Percentiles rank a stretch among this genome's conserved stretches.
Conservation (phyloP, 2,329 filamentous ascomycete genomes). For the Microcera coccophila region DNA sequence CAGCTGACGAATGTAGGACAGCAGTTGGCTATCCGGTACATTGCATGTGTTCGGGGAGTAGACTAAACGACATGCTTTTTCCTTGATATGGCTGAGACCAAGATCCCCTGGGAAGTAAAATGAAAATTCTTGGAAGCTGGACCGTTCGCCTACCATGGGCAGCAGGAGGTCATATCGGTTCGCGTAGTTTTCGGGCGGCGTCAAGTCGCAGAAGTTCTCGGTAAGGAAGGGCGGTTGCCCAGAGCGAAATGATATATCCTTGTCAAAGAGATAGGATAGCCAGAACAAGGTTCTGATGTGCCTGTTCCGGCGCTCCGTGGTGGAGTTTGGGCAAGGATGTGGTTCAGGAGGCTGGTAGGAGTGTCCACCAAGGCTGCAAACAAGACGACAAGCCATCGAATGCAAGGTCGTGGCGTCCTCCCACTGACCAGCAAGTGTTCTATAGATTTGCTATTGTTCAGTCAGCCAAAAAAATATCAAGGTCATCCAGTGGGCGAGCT, state of each 20-base stretch:
- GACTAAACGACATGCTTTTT: conserved; percentile 17
- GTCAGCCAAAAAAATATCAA: background rate
- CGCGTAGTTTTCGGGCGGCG: conserved; percentile 33
- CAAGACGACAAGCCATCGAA: conserved; percentile 8
- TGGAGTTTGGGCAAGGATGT: no score
- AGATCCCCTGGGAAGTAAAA: conserved; percentile 7
- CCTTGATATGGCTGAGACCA: conserved; percentile 17
- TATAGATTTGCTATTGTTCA: conserved; percentile 6
- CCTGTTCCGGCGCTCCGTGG: no score
- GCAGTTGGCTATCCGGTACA: conserved; percentile 21
- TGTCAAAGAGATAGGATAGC: conserved; percentile 27
- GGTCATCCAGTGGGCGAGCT: background rate
- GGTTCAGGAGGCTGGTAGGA: conserved; percentile 1
- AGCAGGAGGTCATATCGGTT: conserved; percentile 9
- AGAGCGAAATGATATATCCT: conserved; percentile 22
- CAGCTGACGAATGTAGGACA: conserved; percentile 25
- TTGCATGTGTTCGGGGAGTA: conserved; percentile 19
- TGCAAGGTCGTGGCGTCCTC: conserved; percentile 4
- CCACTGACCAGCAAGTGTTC: conserved; percentile 5
- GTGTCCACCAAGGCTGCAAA: conserved; percentile 9
- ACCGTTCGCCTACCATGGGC: no score
- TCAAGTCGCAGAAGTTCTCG: conserved; percentile 51
- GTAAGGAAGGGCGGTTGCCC: conserved; percentile 24
- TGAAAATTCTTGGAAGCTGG: no score
- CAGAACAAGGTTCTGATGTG: conserved; percentile 19